A percentile compares a stretch with the other conserved stretches of the same genome.
Evolutionary conservation across 2,329 filamentous ascomycete genomes (phyloP).

Genomic region (Simplicillium sp.): DNA sequence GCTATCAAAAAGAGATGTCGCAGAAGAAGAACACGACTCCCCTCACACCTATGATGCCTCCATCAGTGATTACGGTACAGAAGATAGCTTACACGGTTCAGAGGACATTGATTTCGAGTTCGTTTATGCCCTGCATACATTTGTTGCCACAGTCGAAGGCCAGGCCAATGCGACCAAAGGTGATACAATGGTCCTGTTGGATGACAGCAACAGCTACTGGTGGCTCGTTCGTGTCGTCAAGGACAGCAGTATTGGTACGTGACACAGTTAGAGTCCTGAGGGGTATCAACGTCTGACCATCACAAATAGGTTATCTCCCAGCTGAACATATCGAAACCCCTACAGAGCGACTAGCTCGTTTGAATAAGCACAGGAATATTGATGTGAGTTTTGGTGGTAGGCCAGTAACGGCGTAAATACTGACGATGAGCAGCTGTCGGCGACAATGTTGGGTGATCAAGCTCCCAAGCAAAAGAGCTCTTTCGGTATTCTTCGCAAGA

Average conservation of each 20-base stretch:
- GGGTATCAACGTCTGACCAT: slow-evolving; percentile 12
- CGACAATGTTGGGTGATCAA: slow-evolving; percentile 53
- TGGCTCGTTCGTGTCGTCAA: slow-evolving; percentile 97
- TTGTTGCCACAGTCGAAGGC: slow-evolving; percentile 94
- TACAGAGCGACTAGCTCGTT: slow-evolving; percentile 80
- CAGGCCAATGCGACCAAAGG: slow-evolving; percentile 98
- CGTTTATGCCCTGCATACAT: slow-evolving; percentile 95
- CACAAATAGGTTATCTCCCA: slow-evolving; percentile 72
- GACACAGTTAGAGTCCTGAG: background rate
- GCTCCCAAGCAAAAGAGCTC: slow-evolving; percentile 74
- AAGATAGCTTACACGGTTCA: slow-evolving; percentile 81
- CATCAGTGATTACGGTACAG: slow-evolving; percentile 57
- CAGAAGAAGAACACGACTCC: no score
- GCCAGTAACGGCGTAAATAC: slow-evolving; percentile 4
- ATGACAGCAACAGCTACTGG: slow-evolving; percentile 99
- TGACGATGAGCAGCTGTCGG: slow-evolving; percentile 38
- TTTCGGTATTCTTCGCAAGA: slow-evolving; percentile 71
- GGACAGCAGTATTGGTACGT: slow-evolving; percentile 79
- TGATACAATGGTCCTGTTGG: slow-evolving; percentile 95
- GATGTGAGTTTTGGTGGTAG: slow-evolving; percentile 53
- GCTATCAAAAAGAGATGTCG: no score
- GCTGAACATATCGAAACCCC: slow-evolving; percentile 98
- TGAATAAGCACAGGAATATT: slow-evolving; percentile 97
- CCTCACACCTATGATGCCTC: no score
- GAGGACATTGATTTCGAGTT: slow-evolving; percentile 99